Base-by-base conservation (phyloP, 1,284 basidiomycete genomes). In the Marasmius sp. region DNA sequence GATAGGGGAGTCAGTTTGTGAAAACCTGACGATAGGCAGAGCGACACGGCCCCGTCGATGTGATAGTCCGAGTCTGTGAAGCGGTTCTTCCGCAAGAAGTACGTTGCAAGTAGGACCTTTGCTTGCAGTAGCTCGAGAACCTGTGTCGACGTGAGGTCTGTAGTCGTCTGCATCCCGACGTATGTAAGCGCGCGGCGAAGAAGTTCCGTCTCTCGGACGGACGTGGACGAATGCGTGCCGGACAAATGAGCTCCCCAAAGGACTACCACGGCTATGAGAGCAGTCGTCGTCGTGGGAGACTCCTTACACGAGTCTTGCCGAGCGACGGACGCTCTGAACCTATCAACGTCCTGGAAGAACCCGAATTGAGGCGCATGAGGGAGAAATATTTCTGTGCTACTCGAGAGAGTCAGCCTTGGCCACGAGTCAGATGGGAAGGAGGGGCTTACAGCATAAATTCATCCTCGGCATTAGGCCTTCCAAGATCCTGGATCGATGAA, bases 111-210 rank as follows among this genome's bases (percentile, higher is more conserved):
- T 7, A 69, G 62, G 11, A 68, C 62, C 37, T 67, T 58, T 2
- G 67, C 67, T 52, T 69, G 68, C 22, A 69, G 64, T 5, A 65
- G 55, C 49, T 69, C 63, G 16, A 68, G n/a, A 1, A 66, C 50
- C 18, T 63, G 57, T 16, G 47, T 12, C 14, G 22, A 36, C 11
- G 54, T 20, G 10, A 22, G 41, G 16, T n/a, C 11, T 18, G 41
- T 14, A 18, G 41, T 50, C 33, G 60, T 36, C 36, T 59, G 55
- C 43, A 56, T 49, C 6, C 60, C 53, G 27, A 57, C 33, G 41
- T 56, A 22, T 16, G 41, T 51, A 16, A 64, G 57, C 49, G 58
- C 58, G 39, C 63, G 58, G 22, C 51, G 54, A 36, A 64, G 37
- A 61, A 64, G 54, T 2, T 41, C n/a, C 3, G 49, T 10, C 37